Base-by-base conservation (phyloP, 495 filamentous ascomycete species). In the Glarea lozoyensis region DNA sequence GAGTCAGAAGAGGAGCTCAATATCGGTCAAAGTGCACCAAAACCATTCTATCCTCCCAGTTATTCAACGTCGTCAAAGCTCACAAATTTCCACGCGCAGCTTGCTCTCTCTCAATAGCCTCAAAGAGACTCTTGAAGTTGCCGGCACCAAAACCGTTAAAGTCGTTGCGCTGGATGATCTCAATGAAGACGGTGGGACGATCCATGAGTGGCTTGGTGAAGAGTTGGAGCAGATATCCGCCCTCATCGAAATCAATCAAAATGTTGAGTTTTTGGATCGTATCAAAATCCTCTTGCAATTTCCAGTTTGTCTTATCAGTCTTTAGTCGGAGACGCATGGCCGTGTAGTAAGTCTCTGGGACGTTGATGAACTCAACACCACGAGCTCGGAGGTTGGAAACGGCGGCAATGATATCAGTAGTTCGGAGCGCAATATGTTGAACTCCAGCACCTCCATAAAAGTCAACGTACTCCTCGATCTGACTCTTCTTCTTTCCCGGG, bases 171-270 rank as follows among this genome's bases (percentile, higher is more conserved):
- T 94, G 84, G 53, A 95, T 94, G 47, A 95, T 88, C 72, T 94
- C 89, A 42, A 95, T 75, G 59, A 95, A 94, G 0, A 94, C 87
- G 1, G 88, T 95, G 2, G 89, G 89, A 1, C 89, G 76, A 60
- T 95, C 88, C 79, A 95, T 82, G 37, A 96, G 48, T 43, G 86
- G 88, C 76, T 89, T 89, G 10, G 87, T 94, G 56, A 94, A 95
- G 10, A 94, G 64, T 63, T 88, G 85, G 31, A 90, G 57, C 24
- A 94, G 60, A 60, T 94, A 94, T 0, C 89, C 89, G 13, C 71
- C 73, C 70, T 93, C 84, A 54, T 94, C 89, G 50, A 95, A 94
- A 60, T 94, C 88, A 52, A 94, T 86, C 47, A 96, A 53, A 50
- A 94, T 92, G 57, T 88, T 81, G 49, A 93, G 60, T 16, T 65